Conservation (phyloP, 2,329 filamentous ascomycete species). For the Neofusicoccum kwambonambiense region DNA sequence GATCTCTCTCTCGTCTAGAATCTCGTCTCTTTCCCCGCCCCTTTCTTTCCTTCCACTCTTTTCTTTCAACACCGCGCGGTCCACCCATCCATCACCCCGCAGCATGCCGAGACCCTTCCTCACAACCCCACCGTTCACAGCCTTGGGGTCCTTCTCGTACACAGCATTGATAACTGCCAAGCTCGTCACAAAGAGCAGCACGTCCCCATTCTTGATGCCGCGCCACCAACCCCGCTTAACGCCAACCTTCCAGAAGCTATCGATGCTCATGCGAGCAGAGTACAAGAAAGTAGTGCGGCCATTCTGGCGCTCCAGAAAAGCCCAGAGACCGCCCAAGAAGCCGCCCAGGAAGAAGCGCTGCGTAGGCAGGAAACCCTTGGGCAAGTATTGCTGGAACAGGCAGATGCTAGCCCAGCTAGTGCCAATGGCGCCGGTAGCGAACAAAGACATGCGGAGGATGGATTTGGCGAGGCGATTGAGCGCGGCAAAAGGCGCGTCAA, state of each 20-base stretch:
- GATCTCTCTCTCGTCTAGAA: slow-evolving; percentile 8
- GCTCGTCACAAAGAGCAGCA: slow-evolving; percentile 77
- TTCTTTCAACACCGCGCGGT: slow-evolving; percentile 48
- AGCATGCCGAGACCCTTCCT: slow-evolving; percentile 73
- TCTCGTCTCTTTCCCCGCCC: slow-evolving; percentile 22
- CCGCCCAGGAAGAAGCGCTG: slow-evolving; percentile 90
- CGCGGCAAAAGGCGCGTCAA: slow-evolving; percentile 66
- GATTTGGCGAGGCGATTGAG: slow-evolving; percentile 65
- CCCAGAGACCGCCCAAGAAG: slow-evolving; percentile 81
- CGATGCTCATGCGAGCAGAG: slow-evolving; percentile 72
- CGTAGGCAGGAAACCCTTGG: slow-evolving; percentile 70
- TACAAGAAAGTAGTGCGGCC: slow-evolving; percentile 71
- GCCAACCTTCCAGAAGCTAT: slow-evolving; percentile 90
- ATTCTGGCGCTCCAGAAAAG: slow-evolving; percentile 66
- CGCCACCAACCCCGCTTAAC: slow-evolving; percentile 86
- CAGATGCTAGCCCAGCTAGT: slow-evolving; percentile 88
- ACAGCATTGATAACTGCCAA: slow-evolving; percentile 75
- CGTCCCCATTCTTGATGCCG: slow-evolving; percentile 77
- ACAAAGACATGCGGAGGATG: slow-evolving; percentile 72
- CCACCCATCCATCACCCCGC: slow-evolving; percentile 71
- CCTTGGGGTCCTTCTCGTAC: slow-evolving; percentile 68
- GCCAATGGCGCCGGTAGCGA: slow-evolving; percentile 79
- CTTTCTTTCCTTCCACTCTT: slow-evolving; percentile 14
- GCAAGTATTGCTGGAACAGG: slow-evolving; percentile 78
- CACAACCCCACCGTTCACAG: slow-evolving; percentile 65